Conservation (phyloP, 192 early-diverging fungal species). For the Linnemannia schmuckeri region DNA sequence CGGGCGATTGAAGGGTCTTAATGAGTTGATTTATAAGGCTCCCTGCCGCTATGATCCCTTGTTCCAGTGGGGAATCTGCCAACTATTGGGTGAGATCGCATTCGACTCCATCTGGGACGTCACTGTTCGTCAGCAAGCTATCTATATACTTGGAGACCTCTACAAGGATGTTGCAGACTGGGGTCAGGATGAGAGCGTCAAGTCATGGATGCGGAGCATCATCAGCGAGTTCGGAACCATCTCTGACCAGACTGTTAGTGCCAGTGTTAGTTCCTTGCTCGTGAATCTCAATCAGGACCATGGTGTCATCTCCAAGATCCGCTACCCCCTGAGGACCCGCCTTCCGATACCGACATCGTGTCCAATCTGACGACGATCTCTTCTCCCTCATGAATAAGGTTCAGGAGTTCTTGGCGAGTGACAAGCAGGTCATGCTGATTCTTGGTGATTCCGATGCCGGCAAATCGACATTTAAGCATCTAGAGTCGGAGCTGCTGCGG, state of each 20-base stretch:
- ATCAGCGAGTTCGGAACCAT: background rate
- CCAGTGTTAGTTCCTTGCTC: background rate
- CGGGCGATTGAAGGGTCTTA: too few relatives aligned
- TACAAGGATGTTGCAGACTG: too few relatives aligned
- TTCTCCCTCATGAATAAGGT: background rate
- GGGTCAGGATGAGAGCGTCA: background rate
- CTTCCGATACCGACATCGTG: background rate
- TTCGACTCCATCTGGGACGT: too few relatives aligned
- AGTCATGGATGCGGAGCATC: background rate
- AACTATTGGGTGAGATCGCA: too few relatives aligned
- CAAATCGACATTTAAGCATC: background rate
- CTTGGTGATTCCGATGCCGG: background rate
- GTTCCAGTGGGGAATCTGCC: too few relatives aligned
- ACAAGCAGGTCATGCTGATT: background rate
- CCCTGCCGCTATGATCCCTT: too few relatives aligned
- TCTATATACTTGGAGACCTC: too few relatives aligned
- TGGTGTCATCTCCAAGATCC: background rate
- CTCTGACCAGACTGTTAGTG: background rate
- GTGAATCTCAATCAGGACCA: background rate
- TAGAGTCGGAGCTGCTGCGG: background rate
- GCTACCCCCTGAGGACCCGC: background rate
- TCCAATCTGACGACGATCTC: background rate
- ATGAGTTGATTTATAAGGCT: too few relatives aligned
- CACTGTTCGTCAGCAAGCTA: too few relatives aligned
- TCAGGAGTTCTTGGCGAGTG: background rate